Evolutionary conservation across 352 stramenopile genomes (phyloP).

Genomic region (Phytopythium litorale): DNA sequence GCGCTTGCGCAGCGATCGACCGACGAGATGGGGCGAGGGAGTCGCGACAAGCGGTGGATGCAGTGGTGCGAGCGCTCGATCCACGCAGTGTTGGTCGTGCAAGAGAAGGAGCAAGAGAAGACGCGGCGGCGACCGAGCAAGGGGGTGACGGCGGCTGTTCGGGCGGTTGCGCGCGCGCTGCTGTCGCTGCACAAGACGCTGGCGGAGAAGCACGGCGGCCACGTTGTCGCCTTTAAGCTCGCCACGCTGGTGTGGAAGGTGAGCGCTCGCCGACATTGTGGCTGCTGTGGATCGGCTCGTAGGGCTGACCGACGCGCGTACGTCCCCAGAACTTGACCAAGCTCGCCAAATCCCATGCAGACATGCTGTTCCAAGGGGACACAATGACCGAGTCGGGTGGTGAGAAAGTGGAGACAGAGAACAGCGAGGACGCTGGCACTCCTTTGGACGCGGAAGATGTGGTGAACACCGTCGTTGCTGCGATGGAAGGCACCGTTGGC

Average conservation of each 20-base stretch:
- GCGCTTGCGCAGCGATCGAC: constrained; percentile 4
- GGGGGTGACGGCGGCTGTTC: not conserved
- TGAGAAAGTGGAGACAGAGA: not conserved
- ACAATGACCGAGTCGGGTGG: not conserved
- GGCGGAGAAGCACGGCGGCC: not conserved
- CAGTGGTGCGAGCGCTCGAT: constrained; percentile 11
- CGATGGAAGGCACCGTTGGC: constrained; percentile 23
- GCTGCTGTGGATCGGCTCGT: not conserved
- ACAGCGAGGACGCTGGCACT: not conserved
- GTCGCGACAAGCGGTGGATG: constrained; percentile 3
- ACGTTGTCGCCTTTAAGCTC: constrained; percentile 24
- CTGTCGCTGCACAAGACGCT: constrained; percentile 12
- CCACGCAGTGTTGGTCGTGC: constrained; percentile 2
- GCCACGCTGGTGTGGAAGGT: constrained; percentile 56
- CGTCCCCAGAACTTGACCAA: constrained; percentile 39
- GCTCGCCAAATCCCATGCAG: constrained; percentile 25
- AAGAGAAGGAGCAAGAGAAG: not conserved
- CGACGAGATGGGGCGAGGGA: not conserved
- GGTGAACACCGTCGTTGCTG: constrained; percentile 20
- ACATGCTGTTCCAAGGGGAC: constrained; percentile 4
- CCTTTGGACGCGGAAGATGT: constrained; percentile 29
- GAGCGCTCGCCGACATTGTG: not conserved
- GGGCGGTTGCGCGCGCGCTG: constrained; percentile 6
- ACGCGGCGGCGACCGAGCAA: not conserved
- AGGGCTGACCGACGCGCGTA: not conserved